Percentiles rank a stretch among this genome's conserved stretches.
phyloP scores from a whole-genome alignment of 352 stramenopile species.

The Phytophthora ohioensis region DNA sequence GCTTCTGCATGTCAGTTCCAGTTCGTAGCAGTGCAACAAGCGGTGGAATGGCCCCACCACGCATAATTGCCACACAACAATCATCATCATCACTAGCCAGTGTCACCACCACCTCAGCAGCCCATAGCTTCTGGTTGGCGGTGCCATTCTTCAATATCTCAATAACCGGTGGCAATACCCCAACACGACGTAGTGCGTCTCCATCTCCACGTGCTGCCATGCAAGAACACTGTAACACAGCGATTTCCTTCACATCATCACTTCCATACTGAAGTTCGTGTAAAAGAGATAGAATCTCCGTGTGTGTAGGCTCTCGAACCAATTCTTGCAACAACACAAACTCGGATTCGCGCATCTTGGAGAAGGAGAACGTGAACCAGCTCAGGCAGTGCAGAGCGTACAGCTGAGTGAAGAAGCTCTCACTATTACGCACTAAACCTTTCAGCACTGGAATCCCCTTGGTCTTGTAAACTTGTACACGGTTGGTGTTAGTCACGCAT shows the following conservation, averaged over 20 bases:
- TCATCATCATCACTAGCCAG: conserved; percentile 27
- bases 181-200: conserved; percentile 12
- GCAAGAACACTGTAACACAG: conserved; percentile 11
- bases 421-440: not conserved
- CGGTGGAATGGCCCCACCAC: conserved; percentile 21
- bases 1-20: conserved; percentile 34
- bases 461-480: conserved; percentile 8
- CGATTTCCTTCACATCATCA: conserved; percentile 14
- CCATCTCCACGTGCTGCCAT: conserved; percentile 19
- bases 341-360: conserved; percentile 22
- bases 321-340: conserved; percentile 17
- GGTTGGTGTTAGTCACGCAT: conserved; percentile 2
- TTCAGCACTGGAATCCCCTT: conserved; percentile 2
- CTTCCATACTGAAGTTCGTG: conserved; percentile 12
- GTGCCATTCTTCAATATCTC: conserved; percentile 6
- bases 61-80: conserved; percentile 22
- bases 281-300: conserved; percentile 17
- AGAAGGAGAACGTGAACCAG: conserved; percentile 36
- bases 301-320: conserved; percentile 11
- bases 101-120: conserved; percentile 13
- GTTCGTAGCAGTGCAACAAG: conserved; percentile 26
- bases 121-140: conserved; percentile 30
- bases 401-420: conserved; percentile 17
- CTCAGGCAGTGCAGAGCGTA: conserved; percentile 35
- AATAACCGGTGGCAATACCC: conserved; percentile 20